Evolutionary conservation across 495 filamentous ascomycete species (phyloP), one percentile per base, ranked within the genome.

Genomic region (Terfezia claveryi): DNA sequence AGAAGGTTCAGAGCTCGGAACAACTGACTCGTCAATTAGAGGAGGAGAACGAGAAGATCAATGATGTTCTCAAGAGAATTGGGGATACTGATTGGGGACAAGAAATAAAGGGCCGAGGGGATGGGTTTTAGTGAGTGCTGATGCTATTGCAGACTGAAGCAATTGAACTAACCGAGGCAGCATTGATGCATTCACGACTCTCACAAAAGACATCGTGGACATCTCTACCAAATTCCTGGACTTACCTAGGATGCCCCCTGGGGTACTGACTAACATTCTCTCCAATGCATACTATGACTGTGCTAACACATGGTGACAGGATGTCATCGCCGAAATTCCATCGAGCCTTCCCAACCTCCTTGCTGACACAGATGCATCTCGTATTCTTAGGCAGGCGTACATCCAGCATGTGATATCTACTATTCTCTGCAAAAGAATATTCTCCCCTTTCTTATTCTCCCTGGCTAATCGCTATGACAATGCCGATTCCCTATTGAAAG

Each of bases 401-500:
- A 68, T 80, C 50, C 71, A 78, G 52, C 76, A 80, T 56, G 69
- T 76, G 27, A 66, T 81, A 41, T 78, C 77, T 17, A 76, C 74
- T 50, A 74, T 75, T 23, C 64, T 81, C 46, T 78, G 74, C 27
- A 74, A 73, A 60, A 71, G 77, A n/a, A 74, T 81, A 41, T 81
- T 81, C 68, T 73, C 76, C 38, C 78, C 77, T 7, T 81, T 81
- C 68, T 65, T 81, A 4, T 81, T 81, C 65, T 77, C 76, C 37
- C 62, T 80, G 7, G 76, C 76, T n/a, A 72, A 73, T 36, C 64
- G 75, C 23, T 78, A 77, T 63, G 77, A 79, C 61, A 78, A 79
- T 58, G 74, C 76, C 11, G 77, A 80, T 62, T 74, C 72, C 12
- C 73, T 78, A 57, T 79, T 81, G 70, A 72, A 74, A 55, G 72